Conservation (phyloP, 192 early-diverging fungal genomes). For the Coemansia sp. region DNA sequence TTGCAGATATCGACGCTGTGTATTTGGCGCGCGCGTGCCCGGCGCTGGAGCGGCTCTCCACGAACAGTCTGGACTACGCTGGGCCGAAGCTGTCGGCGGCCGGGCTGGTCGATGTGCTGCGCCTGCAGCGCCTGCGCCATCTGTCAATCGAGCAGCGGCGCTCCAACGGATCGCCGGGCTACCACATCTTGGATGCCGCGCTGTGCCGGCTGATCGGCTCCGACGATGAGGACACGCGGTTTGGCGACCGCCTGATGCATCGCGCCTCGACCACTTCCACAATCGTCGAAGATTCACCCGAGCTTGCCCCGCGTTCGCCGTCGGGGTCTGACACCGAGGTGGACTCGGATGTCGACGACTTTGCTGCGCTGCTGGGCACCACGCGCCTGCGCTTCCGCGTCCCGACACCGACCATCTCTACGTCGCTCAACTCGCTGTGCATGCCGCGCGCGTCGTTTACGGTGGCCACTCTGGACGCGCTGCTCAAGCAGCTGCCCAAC, state of each 20-base stretch:
- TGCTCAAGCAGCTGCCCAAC: constrained; percentile 30
- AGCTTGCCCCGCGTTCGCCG: not conserved
- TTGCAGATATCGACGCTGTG: constrained; percentile 27
- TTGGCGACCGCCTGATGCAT: constrained; percentile 7
- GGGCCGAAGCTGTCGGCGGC: constrained; percentile 38
- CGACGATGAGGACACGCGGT: constrained; percentile 15
- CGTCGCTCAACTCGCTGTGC: constrained; percentile 24
- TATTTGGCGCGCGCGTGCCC: constrained; percentile 25
- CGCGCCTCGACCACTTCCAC: constrained; percentile 16
- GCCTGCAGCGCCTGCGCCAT: constrained; percentile 30
- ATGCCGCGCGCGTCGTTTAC: constrained; percentile 37
- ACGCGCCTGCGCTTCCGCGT: not conserved
- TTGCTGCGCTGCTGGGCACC: not conserved
- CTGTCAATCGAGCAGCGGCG: constrained; percentile 45
- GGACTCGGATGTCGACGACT: not conserved
- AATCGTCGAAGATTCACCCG: not conserved
- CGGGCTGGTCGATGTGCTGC: constrained; percentile 27
- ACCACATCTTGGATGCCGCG: constrained; percentile 21
- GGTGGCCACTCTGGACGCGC: constrained; percentile 22
- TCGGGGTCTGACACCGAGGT: constrained; percentile 14
- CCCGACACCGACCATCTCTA: not conserved
- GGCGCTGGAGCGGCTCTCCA: constrained; percentile 24
- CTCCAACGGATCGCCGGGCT: constrained; percentile 39
- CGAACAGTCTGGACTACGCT: constrained; percentile 45
- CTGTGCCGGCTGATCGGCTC: constrained; percentile 35